Percentiles rank a stretch among this genome's conserved stretches.
Conservation (phyloP, 257 asterid genomes). For the Solanum piurae region DNA sequence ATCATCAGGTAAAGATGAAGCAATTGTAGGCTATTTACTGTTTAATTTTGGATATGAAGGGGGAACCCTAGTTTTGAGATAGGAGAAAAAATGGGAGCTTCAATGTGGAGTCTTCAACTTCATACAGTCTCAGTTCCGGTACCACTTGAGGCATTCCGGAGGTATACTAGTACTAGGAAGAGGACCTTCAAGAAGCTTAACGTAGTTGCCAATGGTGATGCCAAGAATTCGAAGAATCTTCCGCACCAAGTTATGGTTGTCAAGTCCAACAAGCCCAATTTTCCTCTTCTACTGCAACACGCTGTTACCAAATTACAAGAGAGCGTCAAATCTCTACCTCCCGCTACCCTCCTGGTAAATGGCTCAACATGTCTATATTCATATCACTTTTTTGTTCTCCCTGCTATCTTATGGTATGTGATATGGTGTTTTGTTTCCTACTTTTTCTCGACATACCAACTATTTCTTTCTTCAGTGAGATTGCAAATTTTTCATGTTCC, state of each 20-base stretch:
- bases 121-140: constrained; percentile 3
- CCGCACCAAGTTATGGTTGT: constrained; percentile 13
- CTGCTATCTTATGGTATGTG: neutral
- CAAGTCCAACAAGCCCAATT: constrained; percentile 11
- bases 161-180: neutral
- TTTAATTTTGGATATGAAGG: neutral
- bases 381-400: neutral
- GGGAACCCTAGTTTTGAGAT: neutral
- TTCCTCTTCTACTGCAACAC: constrained; percentile 15
- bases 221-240: neutral
- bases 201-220: neutral
- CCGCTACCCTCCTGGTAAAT: constrained; percentile 42
- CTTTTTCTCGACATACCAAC: neutral
- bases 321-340: constrained; percentile 43
- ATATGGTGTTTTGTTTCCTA: neutral
- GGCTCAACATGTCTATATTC: neutral
- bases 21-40: neutral
- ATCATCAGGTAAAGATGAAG: neutral
- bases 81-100: constrained; percentile 6
- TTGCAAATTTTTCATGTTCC: neutral
- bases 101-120: constrained; percentile 14
- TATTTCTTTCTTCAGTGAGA: neutral
- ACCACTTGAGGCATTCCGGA: neutral
- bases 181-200: neutral
- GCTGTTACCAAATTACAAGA: constrained; percentile 35